Conservation (phyloP, 2,329 filamentous ascomycete species). For the Capronia americana region DNA sequence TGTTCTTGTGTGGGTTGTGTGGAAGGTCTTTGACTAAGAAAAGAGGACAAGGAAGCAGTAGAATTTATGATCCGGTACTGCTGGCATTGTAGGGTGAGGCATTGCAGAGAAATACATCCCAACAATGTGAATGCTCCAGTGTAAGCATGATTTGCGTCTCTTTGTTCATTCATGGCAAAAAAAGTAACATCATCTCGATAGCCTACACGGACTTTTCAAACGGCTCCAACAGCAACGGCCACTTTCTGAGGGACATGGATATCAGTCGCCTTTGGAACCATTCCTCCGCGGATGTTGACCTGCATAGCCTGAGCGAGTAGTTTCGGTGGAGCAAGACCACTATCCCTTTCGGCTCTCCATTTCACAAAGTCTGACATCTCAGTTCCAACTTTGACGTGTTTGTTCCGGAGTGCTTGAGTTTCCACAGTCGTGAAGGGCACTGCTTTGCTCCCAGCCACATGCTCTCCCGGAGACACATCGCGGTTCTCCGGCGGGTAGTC, state of each 20-base stretch:
- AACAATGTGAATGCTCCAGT: too few relatives aligned
- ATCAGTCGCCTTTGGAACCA: slow-evolving; percentile 40
- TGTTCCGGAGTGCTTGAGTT: slow-evolving; percentile 46
- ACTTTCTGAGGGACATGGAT: neutral
- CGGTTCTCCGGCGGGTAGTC: slow-evolving; percentile 53
- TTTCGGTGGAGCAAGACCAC: slow-evolving; percentile 42
- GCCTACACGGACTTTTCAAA: neutral
- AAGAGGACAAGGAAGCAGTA: too few relatives aligned
- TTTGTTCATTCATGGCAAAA: neutral
- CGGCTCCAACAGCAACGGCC: neutral
- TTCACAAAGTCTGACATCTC: slow-evolving; percentile 45
- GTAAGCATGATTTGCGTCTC: neutral
- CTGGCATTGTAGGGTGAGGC: too few relatives aligned
- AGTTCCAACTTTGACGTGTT: slow-evolving; percentile 43
- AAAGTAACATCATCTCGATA: neutral
- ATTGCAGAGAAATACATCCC: too few relatives aligned
- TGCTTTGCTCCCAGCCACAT: slow-evolving; percentile 26
- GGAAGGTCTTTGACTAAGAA: neutral
- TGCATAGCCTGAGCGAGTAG: slow-evolving; percentile 49
- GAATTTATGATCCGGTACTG: too few relatives aligned
- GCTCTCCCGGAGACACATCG: slow-evolving; percentile 44
- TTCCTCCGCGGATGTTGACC: slow-evolving; percentile 49
- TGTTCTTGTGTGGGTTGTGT: neutral
- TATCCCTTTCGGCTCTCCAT: slow-evolving; percentile 44
- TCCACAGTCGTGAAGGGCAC: slow-evolving; percentile 45